Conservation (phyloP, 768 basidiomycete genomes). For the Plicaturopsis crispa region DNA sequence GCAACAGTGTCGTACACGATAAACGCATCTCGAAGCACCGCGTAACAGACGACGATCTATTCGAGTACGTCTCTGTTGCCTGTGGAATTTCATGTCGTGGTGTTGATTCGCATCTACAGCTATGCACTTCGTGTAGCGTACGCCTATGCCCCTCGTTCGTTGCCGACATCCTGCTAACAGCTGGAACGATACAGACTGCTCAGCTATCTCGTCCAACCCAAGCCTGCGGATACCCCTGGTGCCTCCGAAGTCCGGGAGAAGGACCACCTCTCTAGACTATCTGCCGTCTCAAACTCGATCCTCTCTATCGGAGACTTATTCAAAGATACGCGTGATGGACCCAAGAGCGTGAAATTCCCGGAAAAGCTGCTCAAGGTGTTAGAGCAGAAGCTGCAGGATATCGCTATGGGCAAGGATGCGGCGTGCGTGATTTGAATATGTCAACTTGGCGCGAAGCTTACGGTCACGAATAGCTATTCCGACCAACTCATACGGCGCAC, state of each 20-base stretch:
- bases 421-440: slow-evolving; percentile 46
- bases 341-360: slow-evolving; percentile 87
- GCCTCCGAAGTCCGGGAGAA: slow-evolving; percentile 40
- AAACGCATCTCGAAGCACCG: slow-evolving; percentile 69
- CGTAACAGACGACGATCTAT: slow-evolving; percentile 80
- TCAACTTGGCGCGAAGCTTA: slow-evolving; percentile 3
- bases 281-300: slow-evolving; percentile 51
- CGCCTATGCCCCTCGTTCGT: slow-evolving; percentile 23
- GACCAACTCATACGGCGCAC: slow-evolving; percentile 87
- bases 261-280: slow-evolving; percentile 63
- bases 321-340: slow-evolving; percentile 69
- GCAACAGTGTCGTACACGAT: slow-evolving; percentile 63
- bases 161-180: not conserved
- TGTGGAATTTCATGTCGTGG: slow-evolving; percentile 1
- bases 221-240: slow-evolving; percentile 27
- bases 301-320: slow-evolving; percentile 70
- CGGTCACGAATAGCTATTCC: slow-evolving; percentile 53
- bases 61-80: slow-evolving; percentile 48
- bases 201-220: slow-evolving; percentile 63
- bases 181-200: slow-evolving; percentile 50
- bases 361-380: slow-evolving; percentile 90
- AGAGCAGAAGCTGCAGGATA: slow-evolving; percentile 83
- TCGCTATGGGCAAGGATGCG: slow-evolving; percentile 89
- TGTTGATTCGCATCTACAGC: slow-evolving; percentile 29
- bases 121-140: slow-evolving; percentile 82